phyloP scores from a whole-genome alignment of 495 filamentous ascomycete species.

The Penicillium longicatenatum region DNA sequence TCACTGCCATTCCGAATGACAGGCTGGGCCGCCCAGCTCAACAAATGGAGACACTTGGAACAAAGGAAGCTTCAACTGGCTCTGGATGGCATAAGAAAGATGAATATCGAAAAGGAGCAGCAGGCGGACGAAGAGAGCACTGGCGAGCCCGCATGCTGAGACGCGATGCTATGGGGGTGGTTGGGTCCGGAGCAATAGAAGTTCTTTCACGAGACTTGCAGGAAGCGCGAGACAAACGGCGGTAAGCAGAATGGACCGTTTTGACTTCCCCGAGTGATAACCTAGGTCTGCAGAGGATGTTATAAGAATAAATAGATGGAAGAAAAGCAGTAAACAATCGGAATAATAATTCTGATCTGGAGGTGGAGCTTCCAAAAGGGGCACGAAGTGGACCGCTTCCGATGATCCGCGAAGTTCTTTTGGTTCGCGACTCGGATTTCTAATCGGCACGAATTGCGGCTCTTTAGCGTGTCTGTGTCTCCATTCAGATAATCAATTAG shows the following conservation, averaged over 20 bases:
- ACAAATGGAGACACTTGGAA: slow-evolving; percentile 13
- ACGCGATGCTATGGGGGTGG: slow-evolving; percentile 11
- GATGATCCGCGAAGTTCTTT: slow-evolving; percentile 6
- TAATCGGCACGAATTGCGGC: too few species aligned
- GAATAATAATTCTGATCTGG: slow-evolving; percentile 12
- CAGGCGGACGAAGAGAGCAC: slow-evolving; percentile 27
- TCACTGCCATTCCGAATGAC: slow-evolving; percentile 39
- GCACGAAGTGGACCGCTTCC: slow-evolving; percentile 8
- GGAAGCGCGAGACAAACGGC: slow-evolving; percentile 4
- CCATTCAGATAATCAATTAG: too few species aligned
- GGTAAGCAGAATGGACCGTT: neutral
- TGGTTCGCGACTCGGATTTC: slow-evolving; percentile 8
- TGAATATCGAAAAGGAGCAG: slow-evolving; percentile 23
- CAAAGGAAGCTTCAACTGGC: slow-evolving; percentile 9
- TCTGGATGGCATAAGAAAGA: slow-evolving; percentile 25
- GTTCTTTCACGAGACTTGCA: slow-evolving; percentile 9
- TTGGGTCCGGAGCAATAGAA: slow-evolving; percentile 3
- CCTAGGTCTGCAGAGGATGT: neutral
- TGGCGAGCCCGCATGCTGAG: slow-evolving; percentile 38
- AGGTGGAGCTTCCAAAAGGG: slow-evolving; percentile 17
- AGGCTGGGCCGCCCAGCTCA: slow-evolving; percentile 13
- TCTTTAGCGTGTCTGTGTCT: too few species aligned
- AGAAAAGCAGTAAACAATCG: slow-evolving; percentile 1
- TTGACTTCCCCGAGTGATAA: neutral
- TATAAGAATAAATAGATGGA: neutral